Evolutionary conservation across 2,329 filamentous ascomycete genomes (phyloP).

Genomic region (Xylariales sp.): DNA sequence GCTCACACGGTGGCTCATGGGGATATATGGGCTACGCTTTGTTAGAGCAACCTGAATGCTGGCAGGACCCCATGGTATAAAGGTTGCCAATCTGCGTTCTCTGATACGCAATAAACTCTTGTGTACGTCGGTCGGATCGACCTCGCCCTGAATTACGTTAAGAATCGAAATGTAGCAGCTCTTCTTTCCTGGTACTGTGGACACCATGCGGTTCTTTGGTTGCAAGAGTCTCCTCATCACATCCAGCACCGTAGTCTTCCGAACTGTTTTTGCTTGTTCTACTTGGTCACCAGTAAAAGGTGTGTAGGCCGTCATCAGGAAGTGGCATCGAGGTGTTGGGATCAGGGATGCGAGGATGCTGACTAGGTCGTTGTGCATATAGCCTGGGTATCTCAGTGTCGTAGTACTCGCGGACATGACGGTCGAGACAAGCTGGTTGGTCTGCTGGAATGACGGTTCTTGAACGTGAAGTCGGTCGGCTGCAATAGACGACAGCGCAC

Average conservation of each 20-base stretch:
- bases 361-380: constrained; percentile 99
- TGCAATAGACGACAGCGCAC: constrained; percentile 86
- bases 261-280: constrained; percentile 93
- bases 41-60: constrained; percentile 97
- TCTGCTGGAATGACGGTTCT: constrained; percentile 93
- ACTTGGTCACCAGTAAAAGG: constrained; percentile 96
- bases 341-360: constrained; percentile 95
- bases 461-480: constrained; percentile 93
- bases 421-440: constrained; percentile 93
- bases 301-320: constrained; percentile 97
- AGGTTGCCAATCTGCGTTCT: constrained; percentile 87
- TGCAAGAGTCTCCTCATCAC: constrained; percentile 95
- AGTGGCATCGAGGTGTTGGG: constrained; percentile 93
- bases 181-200: constrained; percentile 89
- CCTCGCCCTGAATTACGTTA: constrained; percentile 98
- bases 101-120: constrained; percentile 96
- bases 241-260: constrained; percentile 95
- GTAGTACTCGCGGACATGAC: constrained; percentile 99
- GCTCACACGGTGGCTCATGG: constrained; percentile 89
- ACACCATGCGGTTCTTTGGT: constrained; percentile 99
- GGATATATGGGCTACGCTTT: constrained; percentile 93
- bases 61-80: constrained; percentile 97
- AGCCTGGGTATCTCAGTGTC: constrained; percentile 92
- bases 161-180: constrained; percentile 99
- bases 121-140: constrained; percentile 96